Conservation (phyloP, 176 grass and related monocot species). For the Urochloa ruziziensis region DNA sequence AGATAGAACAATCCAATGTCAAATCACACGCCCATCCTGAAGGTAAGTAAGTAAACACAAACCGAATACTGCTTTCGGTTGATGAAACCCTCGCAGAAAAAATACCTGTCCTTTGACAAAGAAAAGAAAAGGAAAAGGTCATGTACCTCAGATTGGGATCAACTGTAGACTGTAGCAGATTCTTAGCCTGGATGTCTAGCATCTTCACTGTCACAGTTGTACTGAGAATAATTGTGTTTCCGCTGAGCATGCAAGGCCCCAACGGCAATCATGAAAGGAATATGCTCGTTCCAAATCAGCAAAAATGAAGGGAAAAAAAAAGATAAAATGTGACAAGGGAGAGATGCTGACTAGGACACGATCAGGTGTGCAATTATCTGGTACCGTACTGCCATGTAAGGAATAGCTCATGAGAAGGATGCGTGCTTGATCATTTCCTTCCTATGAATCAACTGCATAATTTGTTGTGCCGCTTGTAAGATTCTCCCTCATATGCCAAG, state of each 20-base stretch:
- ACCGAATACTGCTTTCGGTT: not conserved
- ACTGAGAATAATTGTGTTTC: conserved; percentile 20
- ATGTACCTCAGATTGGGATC: conserved; percentile 7
- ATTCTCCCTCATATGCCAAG: conserved; percentile 31
- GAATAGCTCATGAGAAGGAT: conserved; percentile 9
- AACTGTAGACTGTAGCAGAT: conserved; percentile 37
- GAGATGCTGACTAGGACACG: conserved; percentile 23
- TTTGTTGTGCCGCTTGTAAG: conserved; percentile 12
- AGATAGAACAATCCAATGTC: not conserved
- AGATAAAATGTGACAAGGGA: not conserved
- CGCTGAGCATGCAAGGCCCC: conserved; percentile 9
- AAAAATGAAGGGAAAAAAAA: too few species aligned
- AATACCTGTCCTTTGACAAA: not conserved
- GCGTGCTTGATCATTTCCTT: not conserved
- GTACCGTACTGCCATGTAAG: conserved; percentile 12
- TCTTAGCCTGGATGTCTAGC: not conserved
- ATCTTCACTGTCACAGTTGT: conserved; percentile 19
- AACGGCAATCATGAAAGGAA: conserved; percentile 24
- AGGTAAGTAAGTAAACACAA: not conserved
- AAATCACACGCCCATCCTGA: not conserved
- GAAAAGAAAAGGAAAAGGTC: not conserved
- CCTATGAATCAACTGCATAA: conserved; percentile 6
- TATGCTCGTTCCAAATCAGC: conserved; percentile 32
- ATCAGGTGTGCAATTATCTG: conserved; percentile 6
- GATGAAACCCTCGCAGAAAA: not conserved